Conservation (phyloP, 116 monocot species). For the Cymodocea nodosa region DNA sequence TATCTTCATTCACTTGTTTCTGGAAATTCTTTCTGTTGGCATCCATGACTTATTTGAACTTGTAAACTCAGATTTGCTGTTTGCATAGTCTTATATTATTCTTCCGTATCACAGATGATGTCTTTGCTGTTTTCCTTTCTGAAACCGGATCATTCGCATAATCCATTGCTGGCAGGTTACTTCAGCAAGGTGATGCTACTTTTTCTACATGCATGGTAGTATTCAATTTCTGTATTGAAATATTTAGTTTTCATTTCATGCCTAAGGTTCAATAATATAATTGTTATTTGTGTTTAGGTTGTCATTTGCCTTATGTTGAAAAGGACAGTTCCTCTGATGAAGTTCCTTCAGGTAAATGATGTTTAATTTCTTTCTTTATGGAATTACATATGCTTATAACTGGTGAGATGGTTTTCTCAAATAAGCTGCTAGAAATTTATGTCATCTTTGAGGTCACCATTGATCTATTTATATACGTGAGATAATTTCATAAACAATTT, state of each 20-base stretch:
- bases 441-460: too few relatives aligned
- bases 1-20: background rate
- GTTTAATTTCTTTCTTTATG: too few relatives aligned
- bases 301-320: conserved; percentile 59
- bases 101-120: conserved; percentile 40
- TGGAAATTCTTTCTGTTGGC: too few relatives aligned
- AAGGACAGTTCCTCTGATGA: conserved; percentile 51
- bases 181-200: conserved; percentile 63
- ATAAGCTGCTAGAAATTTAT: too few relatives aligned
- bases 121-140: conserved; percentile 80
- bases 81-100: background rate
- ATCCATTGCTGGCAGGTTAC: conserved; percentile 73
- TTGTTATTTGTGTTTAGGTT: conserved; percentile 37
- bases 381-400: too few relatives aligned
- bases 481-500: too few relatives aligned
- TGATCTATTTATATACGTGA: too few relatives aligned
- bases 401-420: too few relatives aligned
- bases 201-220: background rate
- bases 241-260: background rate
- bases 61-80: background rate
- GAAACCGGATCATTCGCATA: conserved; percentile 58
- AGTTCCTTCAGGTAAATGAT: conserved; percentile 58
- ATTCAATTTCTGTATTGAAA: background rate
- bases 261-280: background rate
- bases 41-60: background rate